These are phyloP conservation scores for Calonectria honghensis DNA, from an alignment of 2,329 filamentous ascomycete species.

Conservation along the genomic window DNA sequence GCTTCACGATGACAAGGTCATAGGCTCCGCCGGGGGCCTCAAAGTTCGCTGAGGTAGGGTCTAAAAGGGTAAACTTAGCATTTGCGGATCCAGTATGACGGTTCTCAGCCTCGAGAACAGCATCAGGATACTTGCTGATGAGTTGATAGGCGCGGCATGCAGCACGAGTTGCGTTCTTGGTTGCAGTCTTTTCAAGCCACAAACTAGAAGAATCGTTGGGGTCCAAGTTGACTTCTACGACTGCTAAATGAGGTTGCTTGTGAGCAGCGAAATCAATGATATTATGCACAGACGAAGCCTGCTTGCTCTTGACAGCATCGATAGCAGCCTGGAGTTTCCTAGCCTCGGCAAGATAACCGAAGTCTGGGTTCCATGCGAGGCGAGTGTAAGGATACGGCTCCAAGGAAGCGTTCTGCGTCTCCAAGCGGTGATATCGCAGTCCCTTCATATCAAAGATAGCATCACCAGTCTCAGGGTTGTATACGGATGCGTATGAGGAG, in stretches of 20 bases:
- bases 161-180: constrained; percentile 24
- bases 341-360: background rate
- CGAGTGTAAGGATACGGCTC: constrained; percentile 36
- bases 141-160: constrained; percentile 24
- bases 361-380: constrained; percentile 35
- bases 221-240: constrained; percentile 32
- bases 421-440: constrained; percentile 14
- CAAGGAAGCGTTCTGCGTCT: constrained; percentile 13
- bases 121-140: constrained; percentile 20
- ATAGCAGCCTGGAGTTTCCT: constrained; percentile 18
- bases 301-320: background rate
- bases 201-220: constrained; percentile 4
- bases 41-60: background rate
- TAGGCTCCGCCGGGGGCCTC: constrained; percentile 8
- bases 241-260: constrained; percentile 29
- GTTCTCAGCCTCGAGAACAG: constrained; percentile 28
- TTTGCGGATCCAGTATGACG: constrained; percentile 10
- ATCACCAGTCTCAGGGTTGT: constrained; percentile 24
- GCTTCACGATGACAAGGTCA: constrained; percentile 17
- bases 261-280: constrained; percentile 34
- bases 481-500: constrained; percentile 25
- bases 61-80: constrained; percentile 28
- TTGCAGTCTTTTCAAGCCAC: constrained; percentile 32
- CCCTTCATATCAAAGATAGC: constrained; percentile 31
- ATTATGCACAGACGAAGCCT: background rate